Base-by-base conservation (phyloP, 495 filamentous ascomycete species). In the Pyrenula aspistea region DNA sequence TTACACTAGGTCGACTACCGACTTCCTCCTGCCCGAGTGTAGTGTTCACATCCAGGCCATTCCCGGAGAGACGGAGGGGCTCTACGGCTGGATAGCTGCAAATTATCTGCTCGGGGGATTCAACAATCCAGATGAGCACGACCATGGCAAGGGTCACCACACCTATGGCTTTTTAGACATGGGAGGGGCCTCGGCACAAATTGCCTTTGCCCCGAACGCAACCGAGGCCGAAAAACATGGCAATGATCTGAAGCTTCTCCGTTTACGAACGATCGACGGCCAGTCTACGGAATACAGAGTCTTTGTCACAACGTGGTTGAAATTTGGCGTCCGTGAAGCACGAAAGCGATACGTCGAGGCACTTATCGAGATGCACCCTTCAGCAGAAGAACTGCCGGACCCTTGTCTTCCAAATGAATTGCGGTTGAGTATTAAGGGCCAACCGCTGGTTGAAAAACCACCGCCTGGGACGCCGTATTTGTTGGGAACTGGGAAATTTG, bases 81-180 rank as follows among this genome's bases (percentile, higher is more conserved):
- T 99, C 48, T 99, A 97, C 61, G 93, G 93, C n/a, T 99, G 93
- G 93, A 85, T 97, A 60, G 93, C 93, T 31, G 84, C 92, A n/a
- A 99, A 99, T 65, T 99, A 97, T 65, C 71, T 99, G 20, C 73
- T 99, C 25, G 91, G 88, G n/a, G 89, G 89, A 1, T 97, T 97
- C 60, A 87, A 97, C 67, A 69, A 78, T n/a, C 87, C 91, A 0
- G 75, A 81, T 23, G 71, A 79, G 22, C 88, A 94, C 61, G 73
- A 76, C 54, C 83, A 87, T 63, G 91, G 90, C 19, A 91, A 96
- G 63, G 86, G 82, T 22, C 93, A 97, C 62, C 87, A 93, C 63
- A 99, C 93, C 0, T 99, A 97, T 67, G 93, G 93, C 0, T 99
- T 99, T 66, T 70, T 99, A 54, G 93, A 99, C 67, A 97, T 99